phyloP scores from a whole-genome alignment of 345 rosid genomes.

The Eucalyptus victrix region DNA sequence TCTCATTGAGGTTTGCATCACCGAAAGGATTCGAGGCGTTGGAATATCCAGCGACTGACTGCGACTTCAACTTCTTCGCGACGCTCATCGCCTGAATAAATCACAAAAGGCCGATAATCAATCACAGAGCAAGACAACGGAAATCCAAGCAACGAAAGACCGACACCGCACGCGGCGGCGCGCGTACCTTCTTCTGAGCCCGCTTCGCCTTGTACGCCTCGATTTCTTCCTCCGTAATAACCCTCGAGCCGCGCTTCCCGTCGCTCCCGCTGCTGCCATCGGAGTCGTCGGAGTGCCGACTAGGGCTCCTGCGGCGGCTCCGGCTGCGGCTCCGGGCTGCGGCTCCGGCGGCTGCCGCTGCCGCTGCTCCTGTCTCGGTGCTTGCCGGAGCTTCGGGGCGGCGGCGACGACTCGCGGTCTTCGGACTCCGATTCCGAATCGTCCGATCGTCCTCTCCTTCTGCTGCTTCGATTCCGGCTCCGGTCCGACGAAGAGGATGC shows the following conservation, averaged over 20 bases:
- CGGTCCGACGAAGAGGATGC: neutral
- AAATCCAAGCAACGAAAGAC: neutral
- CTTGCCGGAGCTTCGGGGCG: conserved; percentile 12
- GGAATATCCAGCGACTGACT: conserved; percentile 72
- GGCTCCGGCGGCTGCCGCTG: conserved; percentile 2
- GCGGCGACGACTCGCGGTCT: conserved; percentile 5
- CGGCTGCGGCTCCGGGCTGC: neutral
- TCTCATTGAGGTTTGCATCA: conserved; percentile 83
- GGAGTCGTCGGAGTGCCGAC: conserved; percentile 9
- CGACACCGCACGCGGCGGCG: too few relatives aligned
- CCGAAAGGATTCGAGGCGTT: conserved; percentile 97
- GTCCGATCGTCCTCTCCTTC: conserved; percentile 8
- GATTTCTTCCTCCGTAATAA: conserved; percentile 50
- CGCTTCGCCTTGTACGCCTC: conserved; percentile 60
- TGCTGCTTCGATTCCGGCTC: neutral
- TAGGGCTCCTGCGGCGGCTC: conserved; percentile 9
- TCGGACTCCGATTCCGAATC: conserved; percentile 13
- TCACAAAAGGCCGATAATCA: neutral
- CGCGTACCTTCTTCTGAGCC: conserved; percentile 72
- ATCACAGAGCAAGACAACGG: neutral
- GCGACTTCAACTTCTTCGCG: conserved; percentile 75
- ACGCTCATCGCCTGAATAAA: conserved; percentile 45
- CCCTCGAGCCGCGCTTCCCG: conserved; percentile 25
- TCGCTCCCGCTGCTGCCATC: conserved; percentile 22
- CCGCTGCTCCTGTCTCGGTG: neutral